These are phyloP conservation scores for Beta macrorhiza DNA, from an alignment of 179 eudicot species.

Conservation along the genomic window DNA sequence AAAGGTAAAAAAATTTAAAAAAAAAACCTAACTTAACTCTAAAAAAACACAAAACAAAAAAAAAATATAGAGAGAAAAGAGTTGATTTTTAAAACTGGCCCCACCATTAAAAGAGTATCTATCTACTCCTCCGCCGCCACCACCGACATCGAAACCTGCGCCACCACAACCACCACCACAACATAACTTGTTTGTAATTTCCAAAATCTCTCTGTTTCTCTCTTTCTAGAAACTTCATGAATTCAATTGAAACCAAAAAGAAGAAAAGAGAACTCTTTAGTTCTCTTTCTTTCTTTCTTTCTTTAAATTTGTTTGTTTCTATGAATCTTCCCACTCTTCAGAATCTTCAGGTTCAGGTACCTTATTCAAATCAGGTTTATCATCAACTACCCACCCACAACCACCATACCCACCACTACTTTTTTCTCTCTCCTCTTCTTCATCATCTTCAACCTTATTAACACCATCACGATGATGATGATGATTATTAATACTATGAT, in stretches of 20 bases:
- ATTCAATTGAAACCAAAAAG: neutral
- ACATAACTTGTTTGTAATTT: too few species aligned
- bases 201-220: neutral
- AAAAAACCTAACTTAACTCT: constrained; percentile 1
- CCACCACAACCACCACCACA: neutral
- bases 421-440: neutral
- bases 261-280: constrained; percentile 21
- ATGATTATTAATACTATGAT: too few species aligned
- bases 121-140: constrained; percentile 13
- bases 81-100: constrained; percentile 4
- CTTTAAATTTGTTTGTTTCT: neutral
- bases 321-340: constrained; percentile 35
- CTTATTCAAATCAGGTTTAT: constrained; percentile 71
- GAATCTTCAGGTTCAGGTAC: constrained; percentile 67
- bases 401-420: constrained; percentile 24
- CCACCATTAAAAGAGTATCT: neutral
- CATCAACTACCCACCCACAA: constrained; percentile 50
- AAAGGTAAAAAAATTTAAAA: neutral
- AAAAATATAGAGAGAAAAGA: neutral
- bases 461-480: neutral
- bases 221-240: constrained; percentile 1
- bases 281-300: neutral
- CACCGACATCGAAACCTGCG: constrained; percentile 25
- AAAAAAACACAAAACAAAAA: neutral
- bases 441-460: neutral